Evolutionary conservation across 2,329 filamentous ascomycete species (phyloP).

Genomic region (Rasamsonia emersonii): DNA sequence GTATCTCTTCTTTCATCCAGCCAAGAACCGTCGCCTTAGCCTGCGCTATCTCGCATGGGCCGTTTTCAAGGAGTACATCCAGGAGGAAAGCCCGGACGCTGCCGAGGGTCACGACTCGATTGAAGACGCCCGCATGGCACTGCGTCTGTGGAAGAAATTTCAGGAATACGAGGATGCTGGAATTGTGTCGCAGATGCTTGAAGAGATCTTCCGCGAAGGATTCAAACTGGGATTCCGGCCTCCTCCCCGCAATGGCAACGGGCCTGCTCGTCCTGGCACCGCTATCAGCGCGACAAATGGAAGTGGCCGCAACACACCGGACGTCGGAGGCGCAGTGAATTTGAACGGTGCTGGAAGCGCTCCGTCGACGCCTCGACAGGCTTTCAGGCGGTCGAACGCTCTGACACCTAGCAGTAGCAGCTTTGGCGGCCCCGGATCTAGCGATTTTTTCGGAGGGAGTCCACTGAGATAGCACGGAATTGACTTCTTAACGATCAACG

Average conservation of each 20-base stretch:
- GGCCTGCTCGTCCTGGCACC: slow-evolving; percentile 30
- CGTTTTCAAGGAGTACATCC: slow-evolving; percentile 87
- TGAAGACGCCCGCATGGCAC: slow-evolving; percentile 84
- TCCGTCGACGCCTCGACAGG: slow-evolving; percentile 34
- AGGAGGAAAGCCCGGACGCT: slow-evolving; percentile 57
- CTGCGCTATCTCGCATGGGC: slow-evolving; percentile 88
- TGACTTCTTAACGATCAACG: no score
- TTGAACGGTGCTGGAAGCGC: slow-evolving; percentile 19
- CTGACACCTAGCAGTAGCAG: slow-evolving; percentile 35
- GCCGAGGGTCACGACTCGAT: slow-evolving; percentile 71
- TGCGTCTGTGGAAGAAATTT: slow-evolving; percentile 84
- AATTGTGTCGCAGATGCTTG: slow-evolving; percentile 70
- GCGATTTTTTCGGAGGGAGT: slow-evolving; percentile 32
- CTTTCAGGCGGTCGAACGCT: slow-evolving; percentile 33
- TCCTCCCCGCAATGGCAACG: slow-evolving; percentile 35
- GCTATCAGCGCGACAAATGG: slow-evolving; percentile 29
- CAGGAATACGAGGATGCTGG: slow-evolving; percentile 82
- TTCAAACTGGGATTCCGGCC: slow-evolving; percentile 51
- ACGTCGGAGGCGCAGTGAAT: slow-evolving; percentile 15
- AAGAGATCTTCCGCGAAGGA: slow-evolving; percentile 70
- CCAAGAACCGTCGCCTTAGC: slow-evolving; percentile 75
- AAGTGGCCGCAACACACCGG: slow-evolving; percentile 35
- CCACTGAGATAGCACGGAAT: slow-evolving; percentile 32
- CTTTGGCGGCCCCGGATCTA: slow-evolving; percentile 27
- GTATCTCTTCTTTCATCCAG: slow-evolving; percentile 76